phyloP scores from a whole-genome alignment of 257 asterid species.

The Mitragyna speciosa region DNA sequence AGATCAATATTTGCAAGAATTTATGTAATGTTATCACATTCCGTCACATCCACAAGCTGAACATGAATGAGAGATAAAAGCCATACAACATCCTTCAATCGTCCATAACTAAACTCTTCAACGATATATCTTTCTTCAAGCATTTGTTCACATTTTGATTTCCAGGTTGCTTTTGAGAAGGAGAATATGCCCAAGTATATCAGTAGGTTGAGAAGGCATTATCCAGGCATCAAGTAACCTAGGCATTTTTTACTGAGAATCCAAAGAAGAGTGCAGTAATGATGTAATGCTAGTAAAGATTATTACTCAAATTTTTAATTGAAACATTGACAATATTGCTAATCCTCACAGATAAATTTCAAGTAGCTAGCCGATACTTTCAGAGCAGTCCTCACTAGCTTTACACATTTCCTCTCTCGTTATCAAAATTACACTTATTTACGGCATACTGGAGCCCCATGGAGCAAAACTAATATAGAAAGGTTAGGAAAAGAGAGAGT shows the following conservation, averaged over 20 bases:
- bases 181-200: background rate
- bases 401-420: background rate
- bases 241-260: no score
- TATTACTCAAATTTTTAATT: no score
- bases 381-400: background rate
- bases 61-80: background rate
- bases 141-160: background rate
- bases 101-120: background rate
- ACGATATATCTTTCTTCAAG: background rate
- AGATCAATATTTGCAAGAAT: background rate
- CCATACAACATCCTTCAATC: background rate
- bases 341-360: background rate
- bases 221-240: background rate
- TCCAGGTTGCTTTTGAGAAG: background rate
- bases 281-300: no score
- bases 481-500: no score
- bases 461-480: no score
- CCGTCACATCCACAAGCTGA: background rate
- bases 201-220: no score
- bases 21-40: no score
- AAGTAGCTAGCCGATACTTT: background rate
- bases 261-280: background rate
- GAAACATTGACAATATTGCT: background rate
- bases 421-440: no score
- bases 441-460: no score